Evolutionary conservation across 202 grass and related monocot species (phyloP).

Genomic region (Zoysia matrella): DNA sequence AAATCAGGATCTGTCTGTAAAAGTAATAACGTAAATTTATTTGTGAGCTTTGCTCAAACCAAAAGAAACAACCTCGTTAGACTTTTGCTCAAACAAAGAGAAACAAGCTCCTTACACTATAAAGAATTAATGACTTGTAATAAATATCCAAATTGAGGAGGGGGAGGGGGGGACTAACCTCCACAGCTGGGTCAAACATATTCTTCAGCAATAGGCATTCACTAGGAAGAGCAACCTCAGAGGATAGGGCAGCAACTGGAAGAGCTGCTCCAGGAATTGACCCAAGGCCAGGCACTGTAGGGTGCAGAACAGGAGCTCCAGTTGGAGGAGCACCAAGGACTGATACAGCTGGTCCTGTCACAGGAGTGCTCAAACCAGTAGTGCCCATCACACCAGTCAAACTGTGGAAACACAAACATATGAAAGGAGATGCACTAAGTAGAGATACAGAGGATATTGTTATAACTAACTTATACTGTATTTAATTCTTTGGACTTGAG

Average conservation of each 20-base stretch:
- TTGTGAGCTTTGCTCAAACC: constrained; percentile 13
- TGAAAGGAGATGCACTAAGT: neutral
- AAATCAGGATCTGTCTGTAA: constrained; percentile 85
- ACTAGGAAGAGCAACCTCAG: constrained; percentile 61
- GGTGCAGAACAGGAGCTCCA: constrained; percentile 49
- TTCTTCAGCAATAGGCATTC: constrained; percentile 95
- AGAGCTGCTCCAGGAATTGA: constrained; percentile 43
- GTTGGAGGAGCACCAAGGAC: constrained; percentile 78
- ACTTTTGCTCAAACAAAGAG: no score
- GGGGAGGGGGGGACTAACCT: constrained; percentile 67
- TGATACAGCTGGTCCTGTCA: constrained; percentile 57
- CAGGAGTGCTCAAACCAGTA: constrained; percentile 47
- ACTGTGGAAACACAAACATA: constrained; percentile 46
- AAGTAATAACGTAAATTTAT: constrained; percentile 15
- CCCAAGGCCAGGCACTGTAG: constrained; percentile 51
- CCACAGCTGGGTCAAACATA: constrained; percentile 91
- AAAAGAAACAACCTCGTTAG: no score
- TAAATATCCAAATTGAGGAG: neutral
- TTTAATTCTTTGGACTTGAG: neutral
- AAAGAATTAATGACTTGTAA: neutral
- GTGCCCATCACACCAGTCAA: constrained; percentile 55
- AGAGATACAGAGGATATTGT: neutral
- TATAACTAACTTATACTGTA: neutral
- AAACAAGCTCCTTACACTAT: neutral
- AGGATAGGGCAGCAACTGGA: constrained; percentile 36